Base-by-base conservation (phyloP, 257 asterid species). In the Penstemon barbatus region DNA sequence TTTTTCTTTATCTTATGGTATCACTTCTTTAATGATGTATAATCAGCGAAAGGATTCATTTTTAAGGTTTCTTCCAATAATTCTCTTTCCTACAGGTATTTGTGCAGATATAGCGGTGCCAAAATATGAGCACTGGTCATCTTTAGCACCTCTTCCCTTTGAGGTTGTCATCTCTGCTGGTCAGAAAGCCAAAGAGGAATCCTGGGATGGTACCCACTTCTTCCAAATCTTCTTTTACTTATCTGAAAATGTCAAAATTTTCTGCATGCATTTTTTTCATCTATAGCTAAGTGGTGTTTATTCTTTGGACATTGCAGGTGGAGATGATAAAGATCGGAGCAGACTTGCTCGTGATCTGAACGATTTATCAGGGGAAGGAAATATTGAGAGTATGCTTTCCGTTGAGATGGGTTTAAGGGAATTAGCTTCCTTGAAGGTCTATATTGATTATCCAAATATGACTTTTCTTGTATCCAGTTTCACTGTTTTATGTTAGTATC, bases 371-470 rank as follows among this genome's bases (percentile, higher is more conserved):
- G 99, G 99, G 80, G 99, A 94, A 80, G 99, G 99, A 82, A 94
- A 89, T 81, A 91, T 94, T 57, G 99, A 94, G 85, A 94, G 88
- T 75, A 94, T 91, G 99, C 97, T 94, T 74, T 84, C 99, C 8
- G 99, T 94, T 75, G 99, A 94, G 86, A 94, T 94, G 99, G 99
- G 96, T 65, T 85, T 91, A 66, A 89, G 87, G 79, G 99, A 94
- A 81, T 77, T 94, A 72, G 96, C 98, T 74, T 91, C 99, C 72
- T 83, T 94, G 68, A 94, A 94, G 99, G 99, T 92, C 51, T 50
- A 39, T 75, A 57, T 41, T 65, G 19, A 40, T 68, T 45, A 8
- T 62, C 48, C 50, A 25, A 66, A 19, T 55, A 68, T 41, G 57
- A 50, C 49, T 66, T 73, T 57, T 36, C 5, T 65, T 70, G 18